Evolutionary conservation across 208 protist genomes (phyloP), one percentile per base, ranked within the genome.

Genomic region (Trypanosomatidae sp.): DNA sequence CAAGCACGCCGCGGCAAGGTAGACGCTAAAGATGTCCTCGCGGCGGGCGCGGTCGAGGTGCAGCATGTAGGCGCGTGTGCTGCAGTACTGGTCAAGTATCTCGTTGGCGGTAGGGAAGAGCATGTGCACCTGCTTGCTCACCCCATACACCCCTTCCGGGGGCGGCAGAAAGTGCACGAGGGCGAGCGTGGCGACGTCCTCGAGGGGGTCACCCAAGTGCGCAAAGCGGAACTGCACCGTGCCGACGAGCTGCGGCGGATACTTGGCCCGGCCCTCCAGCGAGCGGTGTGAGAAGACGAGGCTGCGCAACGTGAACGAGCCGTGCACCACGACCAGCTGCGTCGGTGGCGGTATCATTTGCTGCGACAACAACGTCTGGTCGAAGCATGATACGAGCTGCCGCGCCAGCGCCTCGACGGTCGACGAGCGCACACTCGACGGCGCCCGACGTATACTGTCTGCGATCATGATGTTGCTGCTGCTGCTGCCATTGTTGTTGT

Each of bases 21-120:
- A 87, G 13, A 87, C 72, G 33, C 53, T 74, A 55, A 87, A 87
- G 37, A 87, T 82, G 37, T 66, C 62, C 21, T 87, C 66, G 19
- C 77, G 64, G 20, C 58, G 53, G 15, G 25, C 47, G 13, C 59
- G 46, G 41, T 74, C 68, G 25, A 87, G 48, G 35, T 69, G 57
- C 23, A 58, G 68, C 69, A 83, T 69, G 57, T 87, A 87, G 24
- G 71, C 66, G 21, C 69, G 65, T 5, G 52, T 50, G 33, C 48
- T 65, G 58, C 77, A 87, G 62, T 87, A 87, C 60, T 59, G 62
- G 26, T 87, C 69, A 0, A 87, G 39, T 20, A 87, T 72, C 28
- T 74, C 67, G 27, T 44, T 55, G 0, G 69, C 49, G 2, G 72
- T 57, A 2, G 78, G 72, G 52, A 83, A 83, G 24, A 82, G 53